Evolutionary conservation across 129 eudicot genomes (phyloP), one percentile per base, ranked within the genome.

Genomic region (Glebionis coronaria): DNA sequence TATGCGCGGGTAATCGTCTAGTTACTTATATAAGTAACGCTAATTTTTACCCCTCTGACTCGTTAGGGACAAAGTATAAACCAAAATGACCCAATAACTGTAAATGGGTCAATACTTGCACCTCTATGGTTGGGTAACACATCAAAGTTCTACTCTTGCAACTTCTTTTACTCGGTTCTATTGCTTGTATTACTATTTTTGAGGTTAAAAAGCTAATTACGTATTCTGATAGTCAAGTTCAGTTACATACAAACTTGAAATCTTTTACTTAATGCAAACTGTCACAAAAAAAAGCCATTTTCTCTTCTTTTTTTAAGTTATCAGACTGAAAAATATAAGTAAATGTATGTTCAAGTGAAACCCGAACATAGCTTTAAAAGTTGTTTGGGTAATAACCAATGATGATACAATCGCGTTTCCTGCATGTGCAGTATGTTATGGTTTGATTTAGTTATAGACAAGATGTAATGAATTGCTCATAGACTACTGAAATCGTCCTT

Each of bases 201-300:
- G 50, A 31, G 9, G 9, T 3, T 19, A 31, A 35, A 49, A 35
- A 61, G 18, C 16, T n/a, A n/a, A n/a, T n/a, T n/a, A n/a, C n/a
- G n/a, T n/a, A n/a, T 61, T 18, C 14, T 63, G 68, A 63, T 44
- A 63, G n/a, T n/a, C n/a, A n/a, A n/a, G n/a, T 1, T 52, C 29
- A 1, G 6, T 62, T 62, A 16, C 14, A 35, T 4, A 12, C 20
- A 11, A 44, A 10, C 5, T 44, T 18, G 11, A 15, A 28, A 49
- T 50, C 12, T 9, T 67, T 67, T 52, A 8, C 12, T 29, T 10
- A 51, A 28, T n/a, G n/a, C n/a, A n/a, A n/a, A n/a, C n/a, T n/a
- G n/a, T n/a, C n/a, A n/a, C n/a, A n/a, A n/a, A n/a, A 10, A 31
- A 59, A n/a, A 67, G 29, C 5, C 16, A 45, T 28, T 27, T 10